Evolutionary conservation across 1,139 yeast species (phyloP), one percentile per base, ranked within the genome.

Genomic region (Zygotorulaspora mrakii): DNA sequence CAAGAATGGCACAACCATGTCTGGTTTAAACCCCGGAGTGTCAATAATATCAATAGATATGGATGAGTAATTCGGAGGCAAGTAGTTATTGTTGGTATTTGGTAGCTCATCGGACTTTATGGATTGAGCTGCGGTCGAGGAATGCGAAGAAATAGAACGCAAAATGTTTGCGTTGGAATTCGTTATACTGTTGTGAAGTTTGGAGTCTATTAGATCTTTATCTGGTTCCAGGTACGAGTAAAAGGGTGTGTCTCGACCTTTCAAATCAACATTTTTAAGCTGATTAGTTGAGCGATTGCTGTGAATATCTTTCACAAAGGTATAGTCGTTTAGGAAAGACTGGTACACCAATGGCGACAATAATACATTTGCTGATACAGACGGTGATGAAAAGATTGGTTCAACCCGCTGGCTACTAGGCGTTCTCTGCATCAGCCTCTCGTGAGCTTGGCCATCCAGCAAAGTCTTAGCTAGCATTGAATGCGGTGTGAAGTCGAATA

Each of bases 21-120:
- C 75, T 1, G 82, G 75, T 36, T 77, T 74, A 56, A 78, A 81
- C 2, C 82, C 77, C 0, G 88, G 87, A 0, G 89, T 79, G 53
- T 83, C 94, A 2, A 82, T 76, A 28, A 82, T 64, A 53, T 83
- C 94, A 4, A 81, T 67, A 24, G 78, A 59, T 6, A 82, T 73
- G 0, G 88, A 85, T 0, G 82, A 67, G 9, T 75, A 65, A 2
- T 61, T 59, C 0, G 83, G 82, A 1, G 69, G 67, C 1, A 52
- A 43, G 42, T 70, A 63, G 22, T 63, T 66, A 1, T 41, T 41
- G 0, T 61, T 57, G 4, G 50, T 21, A 4, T 30, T 11, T n/a
- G 30, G 17, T 12, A 27, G 25, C 11, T 26, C 32, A 11, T 37
- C 39, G 12, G 31, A 26, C 3, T 37, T 31, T 14, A n/a, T 12